Evolutionary conservation across 768 basidiomycete species (phyloP).

Genomic region (Leucocoprinus leucothites): DNA sequence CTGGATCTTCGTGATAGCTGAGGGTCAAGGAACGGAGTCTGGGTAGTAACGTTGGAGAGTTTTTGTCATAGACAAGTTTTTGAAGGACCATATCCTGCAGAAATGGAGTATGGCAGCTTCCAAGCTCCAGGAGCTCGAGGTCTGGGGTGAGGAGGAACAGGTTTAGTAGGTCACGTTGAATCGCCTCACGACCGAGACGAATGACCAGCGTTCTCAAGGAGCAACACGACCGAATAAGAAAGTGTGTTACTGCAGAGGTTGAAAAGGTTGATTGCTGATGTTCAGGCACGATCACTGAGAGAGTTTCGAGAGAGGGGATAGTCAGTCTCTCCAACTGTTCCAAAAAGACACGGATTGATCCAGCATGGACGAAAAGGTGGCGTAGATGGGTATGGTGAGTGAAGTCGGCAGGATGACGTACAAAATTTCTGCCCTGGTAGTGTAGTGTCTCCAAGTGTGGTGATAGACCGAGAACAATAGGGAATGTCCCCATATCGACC

Average conservation of each 20-base stretch:
- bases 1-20: background rate
- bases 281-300: background rate
- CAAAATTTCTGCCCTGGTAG: background rate
- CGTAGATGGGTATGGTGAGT: background rate
- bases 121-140: background rate
- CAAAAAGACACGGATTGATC: background rate
- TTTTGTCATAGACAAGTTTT: background rate
- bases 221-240: background rate
- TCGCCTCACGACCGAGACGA: too few relatives aligned
- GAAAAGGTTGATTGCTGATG: background rate
- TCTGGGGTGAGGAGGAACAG: background rate
- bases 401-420: background rate
- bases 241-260: background rate
- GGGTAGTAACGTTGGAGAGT: background rate
- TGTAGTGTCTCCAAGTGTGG: background rate
- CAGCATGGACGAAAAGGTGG: background rate
- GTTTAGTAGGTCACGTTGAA: background rate
- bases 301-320: background rate
- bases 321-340: background rate
- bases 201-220: background rate
- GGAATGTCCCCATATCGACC: background rate
- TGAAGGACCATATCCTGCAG: background rate
- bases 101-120: background rate
- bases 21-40: background rate
- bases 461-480: background rate